A percentile compares a stretch with the other conserved stretches of the same genome.
phyloP scores from a whole-genome alignment of 306 rosid species.

The Cicer cuneatum region DNA sequence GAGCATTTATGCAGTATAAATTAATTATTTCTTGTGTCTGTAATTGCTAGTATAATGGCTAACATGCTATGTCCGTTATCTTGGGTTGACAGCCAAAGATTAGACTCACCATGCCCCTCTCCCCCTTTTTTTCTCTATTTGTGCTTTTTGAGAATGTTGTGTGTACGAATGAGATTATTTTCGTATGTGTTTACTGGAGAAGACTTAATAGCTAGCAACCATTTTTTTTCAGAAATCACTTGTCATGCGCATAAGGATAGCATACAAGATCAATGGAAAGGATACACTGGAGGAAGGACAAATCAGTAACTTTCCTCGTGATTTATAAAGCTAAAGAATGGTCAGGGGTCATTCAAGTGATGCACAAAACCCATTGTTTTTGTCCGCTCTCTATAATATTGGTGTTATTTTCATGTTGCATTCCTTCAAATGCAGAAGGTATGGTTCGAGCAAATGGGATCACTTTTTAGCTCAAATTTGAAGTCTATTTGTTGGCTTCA shows the following conservation, averaged over 20 bases:
- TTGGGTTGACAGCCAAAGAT: constrained; percentile 1
- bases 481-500: constrained; percentile 53
- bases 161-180: constrained; percentile 4
- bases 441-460: constrained; percentile 52
- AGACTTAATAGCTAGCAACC: constrained; percentile 41
- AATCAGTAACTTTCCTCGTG: constrained; percentile 80
- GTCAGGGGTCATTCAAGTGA: constrained; percentile 48
- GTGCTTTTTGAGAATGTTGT: background rate
- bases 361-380: constrained; percentile 46
- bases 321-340: constrained; percentile 60
- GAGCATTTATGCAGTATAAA: constrained; percentile 7
- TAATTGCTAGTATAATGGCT: background rate
- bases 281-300: constrained; percentile 95
- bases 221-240: constrained; percentile 81
- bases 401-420: constrained; percentile 48
- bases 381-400: constrained; percentile 28
- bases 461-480: constrained; percentile 53
- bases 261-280: constrained; percentile 86
- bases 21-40: background rate
- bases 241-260: constrained; percentile 91
- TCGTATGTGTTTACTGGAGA: constrained; percentile 35
- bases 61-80: background rate
- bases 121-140: background rate
- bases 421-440: constrained; percentile 50
- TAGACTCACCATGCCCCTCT: constrained; percentile 4